Percentiles rank a stretch among this genome's conserved stretches.
Conservation (phyloP, 768 basidiomycete genomes). For the Collybia mongolica region DNA sequence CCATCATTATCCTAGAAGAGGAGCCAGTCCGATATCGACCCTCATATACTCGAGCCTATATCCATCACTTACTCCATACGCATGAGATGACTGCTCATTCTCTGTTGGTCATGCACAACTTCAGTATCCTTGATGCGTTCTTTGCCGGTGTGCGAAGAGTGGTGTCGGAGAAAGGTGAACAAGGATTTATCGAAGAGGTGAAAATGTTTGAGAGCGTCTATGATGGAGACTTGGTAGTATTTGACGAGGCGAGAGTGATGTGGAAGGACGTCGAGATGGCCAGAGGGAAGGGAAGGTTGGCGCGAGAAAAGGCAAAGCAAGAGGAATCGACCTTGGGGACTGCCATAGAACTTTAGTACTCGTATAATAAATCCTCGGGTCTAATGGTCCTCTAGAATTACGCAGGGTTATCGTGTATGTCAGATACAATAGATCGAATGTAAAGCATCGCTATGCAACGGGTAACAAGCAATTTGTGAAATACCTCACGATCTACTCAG, state of each 20-base stretch:
- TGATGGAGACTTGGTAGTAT: constrained; percentile 42
- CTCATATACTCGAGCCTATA: constrained; percentile 56
- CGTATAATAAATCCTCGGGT: too few relatives aligned
- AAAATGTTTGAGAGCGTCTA: constrained; percentile 49
- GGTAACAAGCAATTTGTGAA: too few relatives aligned
- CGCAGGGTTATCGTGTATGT: too few relatives aligned
- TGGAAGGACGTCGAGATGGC: constrained; percentile 72
- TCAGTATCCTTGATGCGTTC: constrained; percentile 64
- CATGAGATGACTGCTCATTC: constrained; percentile 90
- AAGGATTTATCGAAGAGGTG: constrained; percentile 43
- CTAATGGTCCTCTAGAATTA: too few relatives aligned
- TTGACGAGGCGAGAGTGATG: constrained; percentile 47
- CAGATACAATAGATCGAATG: too few relatives aligned
- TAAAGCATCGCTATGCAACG: too few relatives aligned
- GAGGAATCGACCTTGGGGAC: constrained; percentile 1
- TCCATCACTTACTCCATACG: constrained; percentile 84
- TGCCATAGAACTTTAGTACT: too few relatives aligned
- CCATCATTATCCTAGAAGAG: constrained; percentile 1
- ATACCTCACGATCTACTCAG: too few relatives aligned
- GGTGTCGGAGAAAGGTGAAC: constrained; percentile 13
- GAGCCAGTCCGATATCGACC: constrained; percentile 18
- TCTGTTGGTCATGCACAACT: constrained; percentile 74
- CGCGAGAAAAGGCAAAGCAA: constrained; percentile 55
- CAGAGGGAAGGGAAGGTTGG: constrained; percentile 74
- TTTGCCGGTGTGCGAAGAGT: constrained; percentile 54